Evolutionary conservation across 352 stramenopile genomes (phyloP).

Genomic region (Globisporangium spinosum): DNA sequence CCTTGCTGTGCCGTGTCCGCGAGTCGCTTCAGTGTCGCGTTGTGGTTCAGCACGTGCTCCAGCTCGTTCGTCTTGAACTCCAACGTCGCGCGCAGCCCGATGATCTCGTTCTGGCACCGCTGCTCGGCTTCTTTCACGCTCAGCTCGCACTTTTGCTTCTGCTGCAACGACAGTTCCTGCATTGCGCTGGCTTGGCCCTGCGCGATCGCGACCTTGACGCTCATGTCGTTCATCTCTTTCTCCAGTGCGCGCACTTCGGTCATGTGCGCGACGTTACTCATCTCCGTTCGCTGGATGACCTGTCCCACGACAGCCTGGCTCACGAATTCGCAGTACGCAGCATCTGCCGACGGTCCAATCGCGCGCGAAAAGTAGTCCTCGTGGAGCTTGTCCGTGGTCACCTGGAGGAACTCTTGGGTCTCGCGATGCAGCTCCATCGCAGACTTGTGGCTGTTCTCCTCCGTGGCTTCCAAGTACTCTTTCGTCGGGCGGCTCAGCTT

Average conservation of each 20-base stretch:
- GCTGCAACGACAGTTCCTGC: slow-evolving; percentile 71
- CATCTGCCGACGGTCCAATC: slow-evolving; percentile 70
- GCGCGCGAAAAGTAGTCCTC: slow-evolving; percentile 58
- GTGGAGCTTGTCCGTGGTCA: slow-evolving; percentile 45
- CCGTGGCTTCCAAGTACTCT: slow-evolving; percentile 34
- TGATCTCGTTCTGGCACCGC: slow-evolving; percentile 63
- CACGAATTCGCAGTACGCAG: slow-evolving; percentile 83
- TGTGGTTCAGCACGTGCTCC: slow-evolving; percentile 86
- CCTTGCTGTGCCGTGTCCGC: slow-evolving; percentile 82
- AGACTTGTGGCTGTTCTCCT: slow-evolving; percentile 45
- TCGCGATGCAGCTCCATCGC: slow-evolving; percentile 73
- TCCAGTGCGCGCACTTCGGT: slow-evolving; percentile 71
- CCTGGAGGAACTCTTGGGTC: slow-evolving; percentile 58
- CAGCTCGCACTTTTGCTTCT: slow-evolving; percentile 75
- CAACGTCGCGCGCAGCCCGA: slow-evolving; percentile 57
- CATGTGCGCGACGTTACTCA: slow-evolving; percentile 71
- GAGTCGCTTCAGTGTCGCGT: slow-evolving; percentile 82
- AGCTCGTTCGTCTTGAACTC: slow-evolving; percentile 88
- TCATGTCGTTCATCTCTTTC: slow-evolving; percentile 78
- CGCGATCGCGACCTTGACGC: slow-evolving; percentile 74
- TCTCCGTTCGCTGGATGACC: slow-evolving; percentile 76
- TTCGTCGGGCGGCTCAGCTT: slow-evolving; percentile 34
- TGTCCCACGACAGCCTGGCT: slow-evolving; percentile 67
- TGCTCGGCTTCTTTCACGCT: slow-evolving; percentile 76
- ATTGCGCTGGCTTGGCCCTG: slow-evolving; percentile 80